A percentile compares a stretch with the other conserved stretches of the same genome.
These are phyloP conservation scores for Hyaloscypha variabilis DNA, from an alignment of 495 filamentous ascomycete genomes.

Conservation along the genomic window DNA sequence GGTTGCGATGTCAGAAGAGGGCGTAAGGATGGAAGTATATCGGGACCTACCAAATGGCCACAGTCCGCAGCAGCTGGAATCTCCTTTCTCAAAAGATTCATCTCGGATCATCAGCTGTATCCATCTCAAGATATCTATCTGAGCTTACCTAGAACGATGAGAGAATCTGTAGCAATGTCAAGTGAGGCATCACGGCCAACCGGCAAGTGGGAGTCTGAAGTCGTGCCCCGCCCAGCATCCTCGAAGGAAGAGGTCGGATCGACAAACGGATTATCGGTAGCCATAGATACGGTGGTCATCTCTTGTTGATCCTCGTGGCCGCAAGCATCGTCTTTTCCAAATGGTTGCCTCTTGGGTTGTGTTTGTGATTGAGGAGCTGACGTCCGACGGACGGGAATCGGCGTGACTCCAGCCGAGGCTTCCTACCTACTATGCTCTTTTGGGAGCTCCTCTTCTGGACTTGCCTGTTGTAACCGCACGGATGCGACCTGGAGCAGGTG, in stretches of 20 bases:
- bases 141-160: slow-evolving; percentile 61
- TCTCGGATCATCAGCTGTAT: slow-evolving; percentile 38
- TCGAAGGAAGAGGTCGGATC: slow-evolving; percentile 29
- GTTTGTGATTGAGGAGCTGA: neutral
- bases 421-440: neutral
- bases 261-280: slow-evolving; percentile 31
- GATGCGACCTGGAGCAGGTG: neutral
- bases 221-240: slow-evolving; percentile 33
- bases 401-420: neutral
- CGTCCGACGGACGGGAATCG: neutral
- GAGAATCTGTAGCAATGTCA: slow-evolving; percentile 63
- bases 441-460: neutral
- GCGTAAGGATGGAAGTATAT: neutral
- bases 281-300: slow-evolving; percentile 24
- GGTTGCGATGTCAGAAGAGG: slow-evolving; percentile 16
- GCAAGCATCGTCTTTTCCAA: slow-evolving; percentile 14
- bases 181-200: slow-evolving; percentile 63
- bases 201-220: slow-evolving; percentile 47
- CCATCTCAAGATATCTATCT: neutral
- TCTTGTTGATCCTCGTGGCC: slow-evolving; percentile 12
- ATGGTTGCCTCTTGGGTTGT: neutral
- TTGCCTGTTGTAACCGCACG: neutral
- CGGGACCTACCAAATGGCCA: slow-evolving; percentile 39
- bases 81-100: slow-evolving; percentile 44
- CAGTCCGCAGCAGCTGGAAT: slow-evolving; percentile 49